phyloP scores from a whole-genome alignment of 2,329 filamentous ascomycete genomes.

The Aspergillus sp. region DNA sequence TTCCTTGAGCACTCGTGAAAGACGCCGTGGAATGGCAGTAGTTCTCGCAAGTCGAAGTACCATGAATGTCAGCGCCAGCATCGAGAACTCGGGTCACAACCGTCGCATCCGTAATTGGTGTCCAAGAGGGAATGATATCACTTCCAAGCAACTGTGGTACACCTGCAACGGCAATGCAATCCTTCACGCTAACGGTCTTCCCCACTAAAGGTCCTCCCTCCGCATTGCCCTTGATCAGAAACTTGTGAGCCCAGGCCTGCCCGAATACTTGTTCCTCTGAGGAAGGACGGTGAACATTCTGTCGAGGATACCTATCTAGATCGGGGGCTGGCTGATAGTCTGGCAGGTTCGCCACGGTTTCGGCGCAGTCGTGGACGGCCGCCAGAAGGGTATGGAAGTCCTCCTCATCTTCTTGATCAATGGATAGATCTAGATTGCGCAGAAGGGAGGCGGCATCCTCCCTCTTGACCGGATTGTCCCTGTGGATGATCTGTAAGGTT shows the following conservation, averaged over 20 bases:
- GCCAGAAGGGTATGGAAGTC: slow-evolving; percentile 54
- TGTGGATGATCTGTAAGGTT: slow-evolving; percentile 7
- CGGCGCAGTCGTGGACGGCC: slow-evolving; percentile 55
- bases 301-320: slow-evolving; percentile 47
- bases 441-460: slow-evolving; percentile 44
- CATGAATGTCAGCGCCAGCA: slow-evolving; percentile 53
- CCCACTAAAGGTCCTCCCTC: slow-evolving; percentile 36
- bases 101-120: slow-evolving; percentile 55
- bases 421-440: slow-evolving; percentile 38
- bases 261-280: slow-evolving; percentile 49
- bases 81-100: slow-evolving; percentile 55
- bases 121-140: slow-evolving; percentile 54
- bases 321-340: slow-evolving; percentile 52
- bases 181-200: slow-evolving; percentile 56
- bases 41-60: slow-evolving; percentile 58
- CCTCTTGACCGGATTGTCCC: slow-evolving; percentile 43
- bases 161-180: slow-evolving; percentile 57
- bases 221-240: slow-evolving; percentile 45
- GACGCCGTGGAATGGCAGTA: slow-evolving; percentile 45
- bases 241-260: slow-evolving; percentile 55
- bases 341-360: slow-evolving; percentile 46
- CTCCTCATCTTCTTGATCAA: slow-evolving; percentile 40
- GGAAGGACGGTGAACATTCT: slow-evolving; percentile 45
- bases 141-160: slow-evolving; percentile 58
- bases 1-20: slow-evolving; percentile 32